phyloP scores from a whole-genome alignment of 176 grass and related monocot genomes.

The Elaeis guineensis region DNA sequence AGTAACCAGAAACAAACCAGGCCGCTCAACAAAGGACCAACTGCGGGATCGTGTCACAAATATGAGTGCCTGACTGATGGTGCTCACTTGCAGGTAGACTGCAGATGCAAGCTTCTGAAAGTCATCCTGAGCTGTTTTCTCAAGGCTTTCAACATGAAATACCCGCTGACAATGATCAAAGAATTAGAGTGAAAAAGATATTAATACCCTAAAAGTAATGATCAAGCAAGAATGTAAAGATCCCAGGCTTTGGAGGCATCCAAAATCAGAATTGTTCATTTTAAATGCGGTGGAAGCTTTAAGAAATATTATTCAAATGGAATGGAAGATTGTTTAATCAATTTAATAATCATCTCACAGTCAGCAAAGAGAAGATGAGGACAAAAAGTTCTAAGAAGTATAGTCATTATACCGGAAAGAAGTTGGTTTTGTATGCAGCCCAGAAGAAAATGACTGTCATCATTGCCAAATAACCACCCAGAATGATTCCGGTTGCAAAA shows the following conservation, averaged over 20 bases:
- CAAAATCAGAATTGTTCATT: no score
- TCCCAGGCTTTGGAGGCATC: no score
- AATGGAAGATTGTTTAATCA: no score
- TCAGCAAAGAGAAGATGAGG: no score
- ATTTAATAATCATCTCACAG: no score
- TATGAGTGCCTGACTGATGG: constrained; percentile 66
- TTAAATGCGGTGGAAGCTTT: no score
- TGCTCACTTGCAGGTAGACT: constrained; percentile 66
- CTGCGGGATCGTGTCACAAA: constrained; percentile 61
- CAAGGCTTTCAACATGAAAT: constrained; percentile 64
- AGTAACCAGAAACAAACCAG: constrained; percentile 42
- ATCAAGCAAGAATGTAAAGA: no score
- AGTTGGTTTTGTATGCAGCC: constrained; percentile 58
- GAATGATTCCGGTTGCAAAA: constrained; percentile 60
- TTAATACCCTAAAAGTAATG: no score
- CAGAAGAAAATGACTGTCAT: constrained; percentile 84
- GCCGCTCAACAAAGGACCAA: constrained; percentile 60
- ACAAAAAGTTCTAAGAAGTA: no score
- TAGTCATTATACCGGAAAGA: constrained; percentile 38
- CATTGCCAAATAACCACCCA: constrained; percentile 62
- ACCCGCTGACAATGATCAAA: constrained; percentile 26
- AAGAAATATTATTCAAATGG: no score
- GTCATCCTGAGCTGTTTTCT: constrained; percentile 61
- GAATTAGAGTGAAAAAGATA: no score
- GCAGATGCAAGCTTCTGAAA: constrained; percentile 54